Evolutionary conservation across 768 basidiomycete species (phyloP).

Genomic region (Naganishia friedmannii): DNA sequence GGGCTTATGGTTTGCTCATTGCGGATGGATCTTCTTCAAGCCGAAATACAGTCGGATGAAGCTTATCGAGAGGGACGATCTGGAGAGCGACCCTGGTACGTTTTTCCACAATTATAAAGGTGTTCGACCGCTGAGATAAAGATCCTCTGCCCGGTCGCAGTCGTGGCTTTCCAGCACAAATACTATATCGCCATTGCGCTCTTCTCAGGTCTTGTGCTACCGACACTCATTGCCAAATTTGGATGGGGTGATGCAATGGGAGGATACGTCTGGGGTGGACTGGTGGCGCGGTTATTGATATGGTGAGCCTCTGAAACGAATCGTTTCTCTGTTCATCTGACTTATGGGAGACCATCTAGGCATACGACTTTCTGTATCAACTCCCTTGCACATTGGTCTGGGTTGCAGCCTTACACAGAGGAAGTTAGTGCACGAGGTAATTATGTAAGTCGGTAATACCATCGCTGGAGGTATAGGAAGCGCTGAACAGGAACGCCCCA

Average conservation of each 20-base stretch:
- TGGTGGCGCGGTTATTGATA: slow-evolving; percentile 65
- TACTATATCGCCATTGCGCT: slow-evolving; percentile 66
- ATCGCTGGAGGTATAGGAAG: neutral
- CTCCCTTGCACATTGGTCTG: slow-evolving; percentile 71
- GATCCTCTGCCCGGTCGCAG: slow-evolving; percentile 48
- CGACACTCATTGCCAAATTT: slow-evolving; percentile 58
- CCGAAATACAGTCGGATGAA: slow-evolving; percentile 64
- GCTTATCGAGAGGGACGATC: slow-evolving; percentile 65
- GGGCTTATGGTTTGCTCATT: slow-evolving; percentile 71
- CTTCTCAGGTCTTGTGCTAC: slow-evolving; percentile 62
- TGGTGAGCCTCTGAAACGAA: slow-evolving; percentile 47
- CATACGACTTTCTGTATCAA: slow-evolving; percentile 52
- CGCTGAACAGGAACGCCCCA: neutral
- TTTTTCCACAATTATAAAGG: slow-evolving; percentile 10
- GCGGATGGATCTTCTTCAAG: slow-evolving; percentile 84
- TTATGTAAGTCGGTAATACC: slow-evolving; percentile 56
- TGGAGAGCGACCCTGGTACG: slow-evolving; percentile 67
- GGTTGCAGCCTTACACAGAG: slow-evolving; percentile 74
- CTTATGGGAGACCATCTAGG: slow-evolving; percentile 50
- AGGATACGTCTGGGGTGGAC: slow-evolving; percentile 68
- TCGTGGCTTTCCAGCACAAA: slow-evolving; percentile 69
- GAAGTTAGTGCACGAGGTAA: slow-evolving; percentile 75
- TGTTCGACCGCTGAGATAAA: neutral
- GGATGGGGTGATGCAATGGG: slow-evolving; percentile 66
- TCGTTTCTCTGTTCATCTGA: slow-evolving; percentile 52